Percentiles rank a stretch among this genome's conserved stretches.
Conservation (phyloP, 78 protist species). For the Tieghemostelium lacteum region DNA sequence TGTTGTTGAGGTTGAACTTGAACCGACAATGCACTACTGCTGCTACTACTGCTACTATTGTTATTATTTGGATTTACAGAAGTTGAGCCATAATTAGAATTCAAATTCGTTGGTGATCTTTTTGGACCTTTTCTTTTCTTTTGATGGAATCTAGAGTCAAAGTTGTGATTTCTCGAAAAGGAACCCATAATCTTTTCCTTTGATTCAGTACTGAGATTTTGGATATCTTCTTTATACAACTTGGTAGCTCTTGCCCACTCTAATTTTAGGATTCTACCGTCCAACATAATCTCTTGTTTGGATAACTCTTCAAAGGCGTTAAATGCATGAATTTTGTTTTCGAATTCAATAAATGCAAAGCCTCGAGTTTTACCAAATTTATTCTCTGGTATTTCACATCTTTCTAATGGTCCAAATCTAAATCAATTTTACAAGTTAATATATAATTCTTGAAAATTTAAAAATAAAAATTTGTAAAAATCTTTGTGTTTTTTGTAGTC, state of each 20-base stretch:
- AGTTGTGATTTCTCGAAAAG: slow-evolving; percentile 71
- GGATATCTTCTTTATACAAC: slow-evolving; percentile 77
- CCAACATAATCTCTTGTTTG: slow-evolving; percentile 57
- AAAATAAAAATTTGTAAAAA: too few relatives aligned
- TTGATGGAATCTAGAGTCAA: slow-evolving; percentile 56
- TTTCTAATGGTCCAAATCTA: slow-evolving; percentile 64
- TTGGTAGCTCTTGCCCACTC: slow-evolving; percentile 81
- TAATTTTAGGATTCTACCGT: slow-evolving; percentile 63
- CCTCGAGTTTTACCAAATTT: slow-evolving; percentile 79
- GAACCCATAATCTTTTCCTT: slow-evolving; percentile 72
- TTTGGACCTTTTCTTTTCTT: slow-evolving; percentile 5
- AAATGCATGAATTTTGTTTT: slow-evolving; percentile 48
- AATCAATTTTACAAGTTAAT: too few relatives aligned
- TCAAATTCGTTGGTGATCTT: neutral
- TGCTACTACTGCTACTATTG: neutral
- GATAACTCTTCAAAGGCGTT: slow-evolving; percentile 46
- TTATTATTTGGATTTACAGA: neutral
- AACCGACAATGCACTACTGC: neutral
- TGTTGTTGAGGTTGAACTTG: too few relatives aligned
- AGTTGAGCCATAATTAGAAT: neutral
- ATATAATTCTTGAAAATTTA: too few relatives aligned
- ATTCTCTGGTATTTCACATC: slow-evolving; percentile 76
- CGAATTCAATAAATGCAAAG: slow-evolving; percentile 75
- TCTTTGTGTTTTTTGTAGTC: too few relatives aligned
- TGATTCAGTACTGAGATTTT: slow-evolving; percentile 53